These are phyloP conservation scores for Pneumocystis sp. DNA, from an alignment of 1,139 yeast species.

Conservation along the genomic window DNA sequence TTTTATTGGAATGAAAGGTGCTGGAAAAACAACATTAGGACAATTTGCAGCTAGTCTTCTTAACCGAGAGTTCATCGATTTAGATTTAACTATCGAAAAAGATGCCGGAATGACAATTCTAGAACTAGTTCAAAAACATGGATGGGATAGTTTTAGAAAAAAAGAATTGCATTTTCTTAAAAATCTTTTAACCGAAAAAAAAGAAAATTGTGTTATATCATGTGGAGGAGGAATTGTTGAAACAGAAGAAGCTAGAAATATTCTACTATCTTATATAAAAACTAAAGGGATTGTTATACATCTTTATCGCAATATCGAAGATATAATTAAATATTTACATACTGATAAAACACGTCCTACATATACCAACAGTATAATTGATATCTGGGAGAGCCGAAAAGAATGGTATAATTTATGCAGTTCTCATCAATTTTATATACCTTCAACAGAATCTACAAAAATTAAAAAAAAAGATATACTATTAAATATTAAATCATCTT, in stretches of 20 bases:
- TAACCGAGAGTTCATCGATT: constrained; percentile 61
- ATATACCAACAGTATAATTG: constrained; percentile 57
- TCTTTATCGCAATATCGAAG: constrained; percentile 72
- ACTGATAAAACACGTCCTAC: constrained; percentile 81
- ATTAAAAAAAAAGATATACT: neutral
- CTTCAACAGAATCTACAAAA: constrained; percentile 24
- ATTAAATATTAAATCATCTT: constrained; percentile 24
- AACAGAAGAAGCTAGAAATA: constrained; percentile 46
- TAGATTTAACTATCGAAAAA: constrained; percentile 58
- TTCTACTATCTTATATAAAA: constrained; percentile 40
- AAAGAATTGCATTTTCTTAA: constrained; percentile 48
- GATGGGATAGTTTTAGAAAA: constrained; percentile 78
- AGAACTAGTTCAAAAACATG: constrained; percentile 47
- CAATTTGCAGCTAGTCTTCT: constrained; percentile 60
- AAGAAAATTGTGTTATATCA: constrained; percentile 56
- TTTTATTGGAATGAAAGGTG: constrained; percentile 95
- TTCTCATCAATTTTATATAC: constrained; percentile 61
- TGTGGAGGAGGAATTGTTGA: constrained; percentile 98
- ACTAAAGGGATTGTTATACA: constrained; percentile 71
- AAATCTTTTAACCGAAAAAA: constrained; percentile 34
- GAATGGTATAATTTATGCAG: constrained; percentile 69
- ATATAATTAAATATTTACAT: constrained; percentile 58
- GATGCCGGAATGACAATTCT: constrained; percentile 44
- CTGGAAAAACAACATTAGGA: constrained; percentile 84
- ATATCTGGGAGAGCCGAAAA: constrained; percentile 76